phyloP scores from a whole-genome alignment of 257 asterid genomes.

The Mitragyna speciosa region DNA sequence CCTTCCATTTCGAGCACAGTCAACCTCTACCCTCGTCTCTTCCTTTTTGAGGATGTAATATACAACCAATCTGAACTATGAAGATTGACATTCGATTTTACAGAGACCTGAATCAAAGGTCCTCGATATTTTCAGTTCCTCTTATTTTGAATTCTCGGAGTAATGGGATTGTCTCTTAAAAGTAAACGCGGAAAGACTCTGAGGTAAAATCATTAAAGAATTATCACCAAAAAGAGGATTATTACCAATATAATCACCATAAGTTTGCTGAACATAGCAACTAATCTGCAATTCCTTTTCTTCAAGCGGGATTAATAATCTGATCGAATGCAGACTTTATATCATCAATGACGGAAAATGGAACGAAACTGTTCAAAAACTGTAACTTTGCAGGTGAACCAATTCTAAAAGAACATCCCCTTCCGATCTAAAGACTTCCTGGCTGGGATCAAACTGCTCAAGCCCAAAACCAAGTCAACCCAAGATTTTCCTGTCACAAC shows the following conservation, averaged over 20 bases:
- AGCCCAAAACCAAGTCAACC: constrained; percentile 39
- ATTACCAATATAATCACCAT: background rate
- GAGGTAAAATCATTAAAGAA: background rate
- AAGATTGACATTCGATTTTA: background rate
- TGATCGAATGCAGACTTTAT: background rate
- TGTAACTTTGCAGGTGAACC: background rate
- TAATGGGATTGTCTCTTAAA: background rate
- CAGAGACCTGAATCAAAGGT: background rate
- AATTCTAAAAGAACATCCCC: background rate
- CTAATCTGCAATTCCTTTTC: too few species aligned
- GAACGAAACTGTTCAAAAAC: background rate
- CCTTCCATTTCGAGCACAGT: background rate
- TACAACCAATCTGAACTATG: background rate
- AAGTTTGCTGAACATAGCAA: too few species aligned
- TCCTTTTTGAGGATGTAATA: background rate
- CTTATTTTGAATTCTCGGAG: background rate
- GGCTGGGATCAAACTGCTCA: constrained; percentile 57
- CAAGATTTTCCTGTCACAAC: constrained; percentile 30
- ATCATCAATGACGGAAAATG: background rate
- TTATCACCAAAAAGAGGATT: background rate
- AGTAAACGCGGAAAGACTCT: background rate
- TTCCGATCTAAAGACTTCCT: constrained; percentile 65
- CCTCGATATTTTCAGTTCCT: background rate
- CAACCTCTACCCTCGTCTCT: background rate
- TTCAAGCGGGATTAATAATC: background rate